Conservation (phyloP, 768 basidiomycete genomes). For the Harrya chromipes region DNA sequence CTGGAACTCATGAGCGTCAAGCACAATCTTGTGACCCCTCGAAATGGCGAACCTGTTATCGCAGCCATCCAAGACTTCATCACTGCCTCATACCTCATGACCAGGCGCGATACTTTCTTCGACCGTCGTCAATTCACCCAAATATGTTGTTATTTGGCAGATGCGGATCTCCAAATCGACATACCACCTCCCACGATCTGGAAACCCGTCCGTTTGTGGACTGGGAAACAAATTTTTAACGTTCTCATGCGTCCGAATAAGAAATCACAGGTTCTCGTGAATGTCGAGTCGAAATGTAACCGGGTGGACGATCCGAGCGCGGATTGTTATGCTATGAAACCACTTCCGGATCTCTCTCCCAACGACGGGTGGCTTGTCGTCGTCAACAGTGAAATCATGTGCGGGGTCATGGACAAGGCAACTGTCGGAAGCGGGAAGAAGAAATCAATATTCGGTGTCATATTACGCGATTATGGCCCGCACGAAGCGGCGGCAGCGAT, state of each 20-base stretch:
- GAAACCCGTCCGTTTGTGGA: conserved; percentile 94
- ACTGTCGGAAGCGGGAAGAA: conserved; percentile 98
- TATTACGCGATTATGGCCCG: conserved; percentile 93
- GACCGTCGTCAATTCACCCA: conserved; percentile 94
- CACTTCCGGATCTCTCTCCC: conserved; percentile 82
- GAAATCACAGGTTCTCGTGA: conserved; percentile 77
- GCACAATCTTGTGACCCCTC: conserved; percentile 94
- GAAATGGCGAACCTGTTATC: conserved; percentile 98
- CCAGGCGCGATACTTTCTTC: conserved; percentile 88
- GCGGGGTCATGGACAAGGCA: conserved; percentile 98
- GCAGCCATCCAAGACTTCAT: conserved; percentile 99
- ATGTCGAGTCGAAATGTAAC: conserved; percentile 95
- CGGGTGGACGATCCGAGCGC: conserved; percentile 76
- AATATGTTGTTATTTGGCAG: conserved; percentile 91
- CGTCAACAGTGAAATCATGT: conserved; percentile 98
- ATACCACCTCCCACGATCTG: conserved; percentile 92
- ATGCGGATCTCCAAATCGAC: conserved; percentile 90
- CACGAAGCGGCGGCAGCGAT: conserved; percentile 93
- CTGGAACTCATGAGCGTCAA: conserved; percentile 97
- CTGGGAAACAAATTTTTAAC: conserved; percentile 98
- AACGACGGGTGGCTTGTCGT: conserved; percentile 98
- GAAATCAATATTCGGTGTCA: conserved; percentile 98
- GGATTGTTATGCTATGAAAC: conserved; percentile 61
- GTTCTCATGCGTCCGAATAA: conserved; percentile 95
- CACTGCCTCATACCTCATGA: conserved; percentile 95